Base-by-base conservation (phyloP, 2,329 filamentous ascomycete genomes). In the Clonostachys byssicola region DNA sequence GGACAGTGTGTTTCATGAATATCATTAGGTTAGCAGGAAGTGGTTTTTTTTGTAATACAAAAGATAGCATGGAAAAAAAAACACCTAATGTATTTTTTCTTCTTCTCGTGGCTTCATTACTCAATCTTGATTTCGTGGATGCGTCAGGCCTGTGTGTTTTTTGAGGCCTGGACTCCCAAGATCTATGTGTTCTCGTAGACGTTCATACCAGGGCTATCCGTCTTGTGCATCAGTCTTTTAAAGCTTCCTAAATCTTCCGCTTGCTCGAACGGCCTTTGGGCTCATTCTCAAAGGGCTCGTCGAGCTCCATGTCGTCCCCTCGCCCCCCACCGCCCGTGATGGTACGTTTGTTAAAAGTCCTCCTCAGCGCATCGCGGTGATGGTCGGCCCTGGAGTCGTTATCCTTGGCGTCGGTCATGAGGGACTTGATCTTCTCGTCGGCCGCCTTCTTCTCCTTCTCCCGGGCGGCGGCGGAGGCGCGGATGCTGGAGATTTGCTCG, bases 401-500 rank as follows among this genome's bases (percentile, higher is more conserved):
- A 2, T 72, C 72, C 20, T 74, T 69, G 2, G 80, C 40, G 2
- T 72, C 72, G 5, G 69, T 66, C 6, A 84, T 58, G 0, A 80
- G 69, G 36, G 65, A 63, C 40, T 79, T 72, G 9, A 83, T 62
- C 40, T 73, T 67, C 7, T 66, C 64, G 1, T 77, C 69, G 47
- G 77, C 72, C 5, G 65, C 70, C 7, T 68, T 62, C 44, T 76
- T 72, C 43, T 78, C 75, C 12, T 63, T 70, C 39, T 78, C 75
- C 14, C 82, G 73, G 43, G 68, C 64, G 30, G 72, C 67, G 2
- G 87, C 86, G 2, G 74, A 71, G 2, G 66, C 64, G 54, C 81
- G 84, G 51, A 96, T 83, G 34, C 67, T 72, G 13, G 74, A 74
- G 47, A 95, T 88, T 63, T 95, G 86, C 2, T 72, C 71, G 53